Conservation (phyloP, 2,329 filamentous ascomycete species). For the Colletotrichum sp. region DNA sequence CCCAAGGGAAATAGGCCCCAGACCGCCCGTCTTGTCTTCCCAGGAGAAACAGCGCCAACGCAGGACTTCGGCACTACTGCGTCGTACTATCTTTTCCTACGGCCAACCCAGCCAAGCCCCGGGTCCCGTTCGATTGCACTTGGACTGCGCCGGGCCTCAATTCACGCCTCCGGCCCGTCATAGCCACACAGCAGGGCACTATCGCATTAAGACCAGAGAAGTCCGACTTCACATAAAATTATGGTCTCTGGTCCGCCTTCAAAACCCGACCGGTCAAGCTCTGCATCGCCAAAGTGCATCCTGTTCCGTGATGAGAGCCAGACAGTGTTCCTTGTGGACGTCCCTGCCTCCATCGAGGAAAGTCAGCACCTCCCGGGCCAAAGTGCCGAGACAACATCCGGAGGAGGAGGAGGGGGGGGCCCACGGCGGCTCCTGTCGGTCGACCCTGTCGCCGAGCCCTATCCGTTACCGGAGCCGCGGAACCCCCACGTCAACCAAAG, state of each 20-base stretch:
- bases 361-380: constrained; percentile 59
- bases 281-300: constrained; percentile 2
- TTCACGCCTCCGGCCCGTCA: background rate
- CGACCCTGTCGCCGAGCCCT: constrained; percentile 47
- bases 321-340: constrained; percentile 66
- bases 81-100: background rate
- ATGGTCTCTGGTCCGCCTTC: background rate
- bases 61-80: constrained; percentile 10
- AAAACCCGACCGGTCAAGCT: background rate
- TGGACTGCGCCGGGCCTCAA: constrained; percentile 1
- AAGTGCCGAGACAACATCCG: constrained; percentile 2
- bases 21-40: background rate
- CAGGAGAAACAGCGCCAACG: background rate
- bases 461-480: constrained; percentile 57
- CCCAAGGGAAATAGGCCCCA: background rate
- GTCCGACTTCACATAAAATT: background rate
- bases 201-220: background rate
- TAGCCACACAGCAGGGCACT: constrained; percentile 9
- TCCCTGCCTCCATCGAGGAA: constrained; percentile 72
- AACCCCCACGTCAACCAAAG: constrained; percentile 38
- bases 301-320: constrained; percentile 13
- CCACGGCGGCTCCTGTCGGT: constrained; percentile 50
- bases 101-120: background rate
- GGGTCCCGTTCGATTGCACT: constrained; percentile 4
- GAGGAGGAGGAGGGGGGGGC: constrained; percentile 10